These are phyloP conservation scores for Backusella morwellensis DNA, from an alignment of 192 early-diverging fungal genomes.

Conservation along the genomic window DNA sequence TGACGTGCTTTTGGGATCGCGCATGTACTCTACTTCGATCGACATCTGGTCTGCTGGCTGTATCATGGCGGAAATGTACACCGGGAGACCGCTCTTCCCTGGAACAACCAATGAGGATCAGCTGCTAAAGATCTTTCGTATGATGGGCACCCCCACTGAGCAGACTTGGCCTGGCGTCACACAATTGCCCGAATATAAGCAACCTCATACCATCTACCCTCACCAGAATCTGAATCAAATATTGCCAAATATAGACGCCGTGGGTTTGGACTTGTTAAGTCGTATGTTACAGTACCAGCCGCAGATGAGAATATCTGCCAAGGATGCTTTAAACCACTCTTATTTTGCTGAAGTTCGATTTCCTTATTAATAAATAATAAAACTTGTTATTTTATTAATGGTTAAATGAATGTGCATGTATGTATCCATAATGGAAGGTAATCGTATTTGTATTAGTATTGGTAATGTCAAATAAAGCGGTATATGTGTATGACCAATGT, in stretches of 20 bases:
- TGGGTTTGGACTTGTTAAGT: conserved; percentile 71
- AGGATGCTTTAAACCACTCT: conserved; percentile 61
- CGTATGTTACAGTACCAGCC: conserved; percentile 77
- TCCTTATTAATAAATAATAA: conserved; percentile 9
- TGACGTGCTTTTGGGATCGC: conserved; percentile 94
- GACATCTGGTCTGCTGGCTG: conserved; percentile 99
- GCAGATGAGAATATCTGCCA: conserved; percentile 58
- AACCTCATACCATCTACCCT: conserved; percentile 63
- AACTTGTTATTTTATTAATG: not conserved
- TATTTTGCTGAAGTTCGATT: conserved; percentile 55
- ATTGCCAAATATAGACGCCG: conserved; percentile 73
- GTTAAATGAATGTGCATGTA: not conserved
- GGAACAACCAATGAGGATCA: conserved; percentile 83
- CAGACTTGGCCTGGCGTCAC: conserved; percentile 74
- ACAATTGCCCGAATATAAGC: conserved; percentile 70
- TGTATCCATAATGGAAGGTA: too few relatives aligned
- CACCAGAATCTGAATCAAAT: conserved; percentile 60
- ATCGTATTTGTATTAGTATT: too few relatives aligned
- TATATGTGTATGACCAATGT: too few relatives aligned
- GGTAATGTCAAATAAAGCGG: too few relatives aligned
- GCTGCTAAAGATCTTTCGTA: conserved; percentile 74
- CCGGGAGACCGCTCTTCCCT: conserved; percentile 77
- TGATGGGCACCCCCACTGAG: conserved; percentile 78
- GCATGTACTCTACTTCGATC: conserved; percentile 92
- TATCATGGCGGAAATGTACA: conserved; percentile 95